Conservation (phyloP, 2,329 filamentous ascomycete genomes). For the Diplodia scrobiculata region DNA sequence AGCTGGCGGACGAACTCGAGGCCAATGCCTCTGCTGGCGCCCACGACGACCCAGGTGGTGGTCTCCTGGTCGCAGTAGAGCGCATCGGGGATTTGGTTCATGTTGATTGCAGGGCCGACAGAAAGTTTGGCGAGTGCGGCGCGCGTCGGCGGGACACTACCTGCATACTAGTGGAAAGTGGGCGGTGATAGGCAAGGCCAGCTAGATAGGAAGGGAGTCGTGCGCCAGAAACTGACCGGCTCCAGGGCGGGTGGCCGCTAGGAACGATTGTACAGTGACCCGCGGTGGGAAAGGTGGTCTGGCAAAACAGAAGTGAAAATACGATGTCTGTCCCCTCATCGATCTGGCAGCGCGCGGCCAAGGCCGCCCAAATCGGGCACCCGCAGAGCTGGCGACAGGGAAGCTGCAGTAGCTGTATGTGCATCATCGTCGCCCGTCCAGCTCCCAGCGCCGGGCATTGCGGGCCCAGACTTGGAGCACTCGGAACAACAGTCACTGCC, state of each 20-base stretch:
- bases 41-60: slow-evolving; percentile 53
- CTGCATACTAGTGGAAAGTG: slow-evolving; percentile 27
- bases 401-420: slow-evolving; percentile 20
- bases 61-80: slow-evolving; percentile 47
- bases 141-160: slow-evolving; percentile 23
- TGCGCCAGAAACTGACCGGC: not conserved
- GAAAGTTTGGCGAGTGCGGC: slow-evolving; percentile 14
- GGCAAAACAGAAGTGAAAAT: slow-evolving; percentile 16
- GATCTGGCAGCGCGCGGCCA: slow-evolving; percentile 17
- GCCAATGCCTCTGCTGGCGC: slow-evolving; percentile 54
- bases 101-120: slow-evolving; percentile 33
- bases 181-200: slow-evolving; percentile 22
- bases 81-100: slow-evolving; percentile 50
- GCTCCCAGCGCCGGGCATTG: slow-evolving; percentile 2
- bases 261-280: not conserved
- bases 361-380: slow-evolving; percentile 21
- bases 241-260: not conserved
- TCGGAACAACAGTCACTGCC: not conserved
- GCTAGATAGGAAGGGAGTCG: not conserved
- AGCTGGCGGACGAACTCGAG: slow-evolving; percentile 58
- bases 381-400: slow-evolving; percentile 24
- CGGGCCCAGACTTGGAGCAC: not conserved
- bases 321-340: slow-evolving; percentile 22
- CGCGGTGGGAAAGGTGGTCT: slow-evolving; percentile 4
- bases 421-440: slow-evolving; percentile 15